Base-by-base conservation (phyloP, 2,329 filamentous ascomycete species). In the Aureobasidium lini region DNA sequence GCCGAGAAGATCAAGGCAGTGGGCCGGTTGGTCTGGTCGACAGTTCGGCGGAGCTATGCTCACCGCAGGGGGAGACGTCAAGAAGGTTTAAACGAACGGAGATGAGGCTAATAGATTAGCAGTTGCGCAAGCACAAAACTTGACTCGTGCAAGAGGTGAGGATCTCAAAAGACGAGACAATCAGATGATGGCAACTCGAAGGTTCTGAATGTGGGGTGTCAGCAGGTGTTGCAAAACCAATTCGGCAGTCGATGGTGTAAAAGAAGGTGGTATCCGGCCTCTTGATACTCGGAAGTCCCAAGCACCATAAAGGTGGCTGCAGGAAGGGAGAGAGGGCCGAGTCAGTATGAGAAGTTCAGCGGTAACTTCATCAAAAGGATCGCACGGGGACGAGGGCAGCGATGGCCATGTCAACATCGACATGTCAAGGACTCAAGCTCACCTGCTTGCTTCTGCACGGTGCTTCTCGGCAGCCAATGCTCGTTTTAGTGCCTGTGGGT, bases 81-180 rank as follows among this genome's bases (percentile, higher is more conserved):
- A 59, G 57, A 50, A 59, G 57, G 60, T 60, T 57, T 62, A 62
- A 57, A 62, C 57, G 62, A 59, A 49, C 57, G 48, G 59, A 60
- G 54, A 61, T 59, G 60, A 63, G 48, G 59, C 59, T 58, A 63
- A 59, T 59, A 60, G 59, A 56, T 59, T 63, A 53, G 58, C 62
- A 61, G 59, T 63, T 61, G 60, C 62, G 62, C 60, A 63, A 63
- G 58, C 57, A 60, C 32, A 50, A 43, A 42, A 46, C 60, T 59
- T 60, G 62, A 60, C 62, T 63, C 62, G 62, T 40, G 62, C 60
- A 44, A 42, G 34, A 29, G 40, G 37, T 52, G 37, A 53, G 59
- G 49, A 60, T 60, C 60, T 63, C 60, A 57, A 18, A 46, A 43
- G 48, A 44, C 44, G 37, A 46, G 57, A 59, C 42, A 50, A 59